Percentiles rank a stretch among this genome's conserved stretches.
Evolutionary conservation across 169 alveolate species (phyloP).

Genomic region (Theileria annulata): DNA sequence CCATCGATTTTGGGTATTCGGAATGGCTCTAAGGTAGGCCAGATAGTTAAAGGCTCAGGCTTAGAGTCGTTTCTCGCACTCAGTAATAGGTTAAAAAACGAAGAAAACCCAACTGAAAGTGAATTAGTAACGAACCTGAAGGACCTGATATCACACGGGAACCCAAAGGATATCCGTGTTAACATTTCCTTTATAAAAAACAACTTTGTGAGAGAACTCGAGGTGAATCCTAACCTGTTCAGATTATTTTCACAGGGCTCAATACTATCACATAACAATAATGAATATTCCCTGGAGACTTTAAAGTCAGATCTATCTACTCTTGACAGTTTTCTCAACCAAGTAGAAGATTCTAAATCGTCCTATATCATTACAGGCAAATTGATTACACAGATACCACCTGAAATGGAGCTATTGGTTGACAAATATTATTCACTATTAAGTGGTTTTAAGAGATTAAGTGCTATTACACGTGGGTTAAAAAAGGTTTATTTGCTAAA

Average conservation of each 20-base stretch:
- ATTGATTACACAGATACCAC: neutral
- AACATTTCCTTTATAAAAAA: neutral
- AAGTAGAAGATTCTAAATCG: neutral
- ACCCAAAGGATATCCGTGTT: slow-evolving; percentile 1
- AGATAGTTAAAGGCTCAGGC: slow-evolving; percentile 6
- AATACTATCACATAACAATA: slow-evolving; percentile 9
- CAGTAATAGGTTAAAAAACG: slow-evolving; percentile 29
- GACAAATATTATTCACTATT: neutral
- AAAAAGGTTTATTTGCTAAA: slow-evolving; percentile 1
- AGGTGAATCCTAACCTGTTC: slow-evolving; percentile 5
- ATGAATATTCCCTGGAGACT: neutral
- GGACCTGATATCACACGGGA: slow-evolving; percentile 20
- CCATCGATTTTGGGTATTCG: slow-evolving; percentile 37
- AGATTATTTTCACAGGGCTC: slow-evolving; percentile 1
- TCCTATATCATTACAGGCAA: neutral
- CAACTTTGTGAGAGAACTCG: slow-evolving; percentile 6
- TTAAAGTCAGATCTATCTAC: neutral
- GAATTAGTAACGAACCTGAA: slow-evolving; percentile 30
- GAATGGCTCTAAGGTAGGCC: slow-evolving; percentile 34
- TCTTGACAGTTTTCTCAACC: neutral
- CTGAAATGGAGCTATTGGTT: neutral
- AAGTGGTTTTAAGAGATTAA: neutral
- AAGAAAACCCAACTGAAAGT: neutral
- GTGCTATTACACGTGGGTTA: neutral
- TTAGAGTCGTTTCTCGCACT: slow-evolving; percentile 9